Base-by-base conservation (phyloP, 148 eudicot species). In the Dysphania ambrosioides region DNA sequence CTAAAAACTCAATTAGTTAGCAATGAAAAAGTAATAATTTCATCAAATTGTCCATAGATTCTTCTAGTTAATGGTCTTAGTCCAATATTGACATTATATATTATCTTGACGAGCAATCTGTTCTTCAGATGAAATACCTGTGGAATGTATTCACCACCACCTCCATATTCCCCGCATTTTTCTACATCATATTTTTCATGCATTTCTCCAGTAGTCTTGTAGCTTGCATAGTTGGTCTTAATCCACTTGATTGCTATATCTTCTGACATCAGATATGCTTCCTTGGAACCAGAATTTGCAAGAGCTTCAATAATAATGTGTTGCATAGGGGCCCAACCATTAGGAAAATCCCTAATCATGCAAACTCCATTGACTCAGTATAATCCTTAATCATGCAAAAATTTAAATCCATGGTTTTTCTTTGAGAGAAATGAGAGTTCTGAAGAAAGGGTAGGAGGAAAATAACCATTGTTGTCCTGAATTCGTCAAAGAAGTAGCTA, bases 251-350 rank as follows among this genome's bases (percentile, higher is more conserved):
- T 67, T 2, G 93, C 96, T 31, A 94, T 83, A 67, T 88, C 96
- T 84, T 90, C 75, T 27, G 97, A 97, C 81, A 90, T 53, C 1
- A 63, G 68, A 67, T 85, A 75, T 6, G 93, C 96, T 69, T 84
- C 84, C 77, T 84, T 77, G 10, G 87, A 85, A 56, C 88, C 88
- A 8, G 92, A 90, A 78, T 76, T 91, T 2, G 84, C 89, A 8
- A 94, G 86, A 26, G 90, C 97, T 83, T 94, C 97, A 32, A 88
- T 93, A 9, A 94, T 92, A 71, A 94, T 75, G 78, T 94, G 97
- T 79, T 94, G 98, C 66, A 92, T 70, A 15, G 98, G 97, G 0
- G 97, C 96, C 98, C 98, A 95, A 26, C 98, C 97, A 72, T 92
- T 92, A 2, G 98, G 98, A 82, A 79, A 95, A 78, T 95, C 98